Evolutionary conservation across 768 basidiomycete genomes (phyloP), one percentile per base, ranked within the genome.

Genomic region (Boletus fagicola): DNA sequence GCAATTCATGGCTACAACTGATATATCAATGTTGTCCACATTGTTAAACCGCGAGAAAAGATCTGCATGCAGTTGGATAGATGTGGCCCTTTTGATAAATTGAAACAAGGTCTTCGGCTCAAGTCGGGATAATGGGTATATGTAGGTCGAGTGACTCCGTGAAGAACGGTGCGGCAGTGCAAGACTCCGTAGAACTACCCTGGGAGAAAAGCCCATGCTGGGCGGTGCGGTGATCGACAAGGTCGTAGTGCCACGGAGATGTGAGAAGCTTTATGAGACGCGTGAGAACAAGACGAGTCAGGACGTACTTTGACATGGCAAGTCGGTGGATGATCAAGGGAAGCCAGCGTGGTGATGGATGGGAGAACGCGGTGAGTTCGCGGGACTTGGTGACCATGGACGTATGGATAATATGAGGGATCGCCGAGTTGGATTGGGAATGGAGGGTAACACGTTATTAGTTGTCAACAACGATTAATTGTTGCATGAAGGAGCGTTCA

Each of bases 241-340:
- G 6, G 49, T 36, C 15, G n/a, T 53, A 51, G 52, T 30, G 60
- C 54, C 59, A 53, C 60, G 59, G 59, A 56, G 53, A 48, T 60
- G 44, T 36, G 33, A 43, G 39, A 30, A 16, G 38, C n/a, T 10
- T n/a, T 39, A 43, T 35, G 24, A 35, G 39, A 22, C 18, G 43
- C 38, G 49, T 59, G 58, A 33, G 57, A 58, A 45, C 7, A 9
- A 24, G 9, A 10, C 42, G n/a, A 12, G 28, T 45, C 36, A 24
- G 20, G 4, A 20, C 6, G 20, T 26, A 26, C 13, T 15, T n/a
- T 4, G 39, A 43, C 47, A 59, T 40, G 22, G 20, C 33, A 31
- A 35, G 31, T 26, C 35, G 20, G 33, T 18, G 46, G 13, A 39
- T 38, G 38, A 18, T 39, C n/a, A 39, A 33, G 31, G 33, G 33